Evolutionary conservation across 2,329 filamentous ascomycete species (phyloP).

Genomic region (Fusarium bactridioides): DNA sequence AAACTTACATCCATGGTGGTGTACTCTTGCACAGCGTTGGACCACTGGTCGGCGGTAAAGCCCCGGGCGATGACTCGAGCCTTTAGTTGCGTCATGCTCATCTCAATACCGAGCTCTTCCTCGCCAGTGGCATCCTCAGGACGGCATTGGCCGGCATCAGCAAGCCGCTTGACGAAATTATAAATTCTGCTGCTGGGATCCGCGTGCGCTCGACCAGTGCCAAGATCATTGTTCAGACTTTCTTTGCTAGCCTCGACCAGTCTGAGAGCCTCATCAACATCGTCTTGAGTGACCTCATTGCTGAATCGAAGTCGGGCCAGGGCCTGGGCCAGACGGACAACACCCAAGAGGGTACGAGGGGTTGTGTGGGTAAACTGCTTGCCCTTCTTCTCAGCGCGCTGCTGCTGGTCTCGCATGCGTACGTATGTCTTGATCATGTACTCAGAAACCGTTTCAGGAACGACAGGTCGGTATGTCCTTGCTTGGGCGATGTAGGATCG

Average conservation of each 20-base stretch:
- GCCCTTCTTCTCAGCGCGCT: conserved; percentile 87
- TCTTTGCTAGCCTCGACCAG: conserved; percentile 94
- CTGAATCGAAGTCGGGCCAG: conserved; percentile 91
- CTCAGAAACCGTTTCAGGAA: conserved; percentile 86
- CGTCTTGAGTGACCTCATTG: conserved; percentile 83
- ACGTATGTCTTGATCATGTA: conserved; percentile 99
- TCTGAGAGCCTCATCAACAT: conserved; percentile 93
- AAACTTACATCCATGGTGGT: conserved; percentile 84
- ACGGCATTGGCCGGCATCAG: conserved; percentile 85
- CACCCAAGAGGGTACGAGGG: conserved; percentile 89
- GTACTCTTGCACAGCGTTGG: conserved; percentile 88
- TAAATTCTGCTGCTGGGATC: conserved; percentile 92
- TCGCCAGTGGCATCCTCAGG: conserved; percentile 71
- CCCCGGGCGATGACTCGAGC: conserved; percentile 95
- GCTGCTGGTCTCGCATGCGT: conserved; percentile 89
- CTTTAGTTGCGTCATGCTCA: conserved; percentile 87
- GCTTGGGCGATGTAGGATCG: conserved; percentile 96
- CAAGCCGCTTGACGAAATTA: conserved; percentile 88
- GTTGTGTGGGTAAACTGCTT: conserved; percentile 95
- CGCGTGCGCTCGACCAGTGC: conserved; percentile 68
- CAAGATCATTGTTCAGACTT: conserved; percentile 78
- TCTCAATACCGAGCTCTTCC: conserved; percentile 66
- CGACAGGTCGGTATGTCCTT: conserved; percentile 84
- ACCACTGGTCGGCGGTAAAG: conserved; percentile 94
- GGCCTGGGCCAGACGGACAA: conserved; percentile 92